Evolutionary conservation across 352 stramenopile genomes (phyloP).

Genomic region (Aphanomyces stellatus): DNA sequence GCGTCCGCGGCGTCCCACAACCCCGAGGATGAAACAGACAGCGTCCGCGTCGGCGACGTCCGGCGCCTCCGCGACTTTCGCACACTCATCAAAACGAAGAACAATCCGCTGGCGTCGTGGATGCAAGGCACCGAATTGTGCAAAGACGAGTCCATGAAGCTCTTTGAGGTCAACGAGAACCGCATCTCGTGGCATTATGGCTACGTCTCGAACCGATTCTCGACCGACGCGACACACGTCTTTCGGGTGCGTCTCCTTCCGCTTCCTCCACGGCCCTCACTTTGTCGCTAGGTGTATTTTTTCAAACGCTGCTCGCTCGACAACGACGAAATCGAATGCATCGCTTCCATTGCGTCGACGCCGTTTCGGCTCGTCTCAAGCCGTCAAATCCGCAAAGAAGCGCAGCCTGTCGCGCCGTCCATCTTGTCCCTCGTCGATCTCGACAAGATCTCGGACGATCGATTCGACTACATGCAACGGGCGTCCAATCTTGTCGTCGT

Average conservation of each 20-base stretch:
- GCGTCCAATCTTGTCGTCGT: neutral
- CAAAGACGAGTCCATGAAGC: neutral
- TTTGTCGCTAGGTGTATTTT: conserved; percentile 1
- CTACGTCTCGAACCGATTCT: conserved; percentile 9
- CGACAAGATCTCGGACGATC: conserved; percentile 1
- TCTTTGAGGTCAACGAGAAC: conserved; percentile 7
- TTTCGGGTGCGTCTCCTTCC: neutral
- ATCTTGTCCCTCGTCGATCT: conserved; percentile 7
- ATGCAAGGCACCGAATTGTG: neutral
- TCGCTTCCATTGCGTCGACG: neutral
- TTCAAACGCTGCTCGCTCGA: conserved; percentile 6
- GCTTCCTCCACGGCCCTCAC: neutral
- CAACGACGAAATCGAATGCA: neutral
- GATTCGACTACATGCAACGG: neutral
- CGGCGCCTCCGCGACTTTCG: conserved; percentile 1
- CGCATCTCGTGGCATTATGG: conserved; percentile 13
- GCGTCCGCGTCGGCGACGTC: neutral
- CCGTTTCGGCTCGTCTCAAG: conserved; percentile 4
- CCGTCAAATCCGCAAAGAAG: conserved; percentile 1
- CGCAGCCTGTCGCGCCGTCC: neutral
- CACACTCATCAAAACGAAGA: neutral
- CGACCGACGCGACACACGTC: neutral
- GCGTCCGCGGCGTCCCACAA: neutral
- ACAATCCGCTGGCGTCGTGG: neutral
- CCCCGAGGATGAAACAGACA: neutral